Evolutionary conservation across 2,329 filamentous ascomycete species (phyloP).

Genomic region (Aureobasidium sp.): DNA sequence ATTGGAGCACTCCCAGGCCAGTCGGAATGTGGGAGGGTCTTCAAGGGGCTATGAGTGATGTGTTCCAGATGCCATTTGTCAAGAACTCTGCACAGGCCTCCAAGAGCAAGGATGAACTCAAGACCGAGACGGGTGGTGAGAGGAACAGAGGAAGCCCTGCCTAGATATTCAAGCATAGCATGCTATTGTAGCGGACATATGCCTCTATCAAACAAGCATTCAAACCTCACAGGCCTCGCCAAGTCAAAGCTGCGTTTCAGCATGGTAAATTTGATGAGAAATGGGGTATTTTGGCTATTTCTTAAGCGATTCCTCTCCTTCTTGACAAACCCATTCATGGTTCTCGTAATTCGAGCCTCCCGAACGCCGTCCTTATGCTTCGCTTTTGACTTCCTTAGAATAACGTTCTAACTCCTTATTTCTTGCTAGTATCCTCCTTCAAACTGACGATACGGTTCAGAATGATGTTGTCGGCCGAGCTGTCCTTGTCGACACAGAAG

Average conservation of each 20-base stretch:
- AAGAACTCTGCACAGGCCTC: slow-evolving; percentile 44
- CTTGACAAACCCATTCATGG: neutral
- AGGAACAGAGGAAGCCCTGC: slow-evolving; percentile 35
- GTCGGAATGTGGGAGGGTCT: slow-evolving; percentile 57
- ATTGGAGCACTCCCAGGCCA: slow-evolving; percentile 52
- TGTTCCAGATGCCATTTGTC: slow-evolving; percentile 56
- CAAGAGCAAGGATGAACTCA: slow-evolving; percentile 37
- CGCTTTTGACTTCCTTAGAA: neutral
- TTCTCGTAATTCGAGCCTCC: slow-evolving; percentile 5
- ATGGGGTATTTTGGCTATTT: neutral
- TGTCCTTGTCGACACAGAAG: slow-evolving; percentile 73
- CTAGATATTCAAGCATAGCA: too few species aligned
- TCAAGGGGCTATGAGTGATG: slow-evolving; percentile 53
- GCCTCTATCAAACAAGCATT: too few species aligned
- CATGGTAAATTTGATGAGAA: too few species aligned
- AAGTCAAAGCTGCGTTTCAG: too few species aligned
- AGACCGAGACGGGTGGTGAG: slow-evolving; percentile 42
- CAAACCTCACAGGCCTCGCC: too few species aligned
- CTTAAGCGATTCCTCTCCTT: neutral
- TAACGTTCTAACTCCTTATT: slow-evolving; percentile 12
- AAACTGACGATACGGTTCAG: slow-evolving; percentile 86
- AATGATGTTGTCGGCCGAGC: slow-evolving; percentile 62
- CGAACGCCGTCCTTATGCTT: neutral
- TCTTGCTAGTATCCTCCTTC: slow-evolving; percentile 77
- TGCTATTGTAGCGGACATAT: too few species aligned